Evolutionary conservation across 106 monocot genomes (phyloP).

Genomic region (Dioscorea zingiberensis): DNA sequence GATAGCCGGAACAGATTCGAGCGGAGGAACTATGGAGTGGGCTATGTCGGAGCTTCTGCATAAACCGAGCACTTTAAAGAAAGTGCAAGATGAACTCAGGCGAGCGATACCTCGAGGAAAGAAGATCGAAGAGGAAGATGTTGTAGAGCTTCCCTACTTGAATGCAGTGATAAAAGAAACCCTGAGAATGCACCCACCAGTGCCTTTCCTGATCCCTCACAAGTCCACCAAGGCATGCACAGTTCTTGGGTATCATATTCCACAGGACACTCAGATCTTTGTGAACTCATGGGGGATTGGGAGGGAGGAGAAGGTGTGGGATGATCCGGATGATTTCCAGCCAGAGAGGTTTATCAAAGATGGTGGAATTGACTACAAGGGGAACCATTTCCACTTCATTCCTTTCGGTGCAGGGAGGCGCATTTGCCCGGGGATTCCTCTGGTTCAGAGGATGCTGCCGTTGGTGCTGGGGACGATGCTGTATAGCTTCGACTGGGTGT

Average conservation of each 20-base stretch:
- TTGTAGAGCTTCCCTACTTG: slow-evolving; percentile 5
- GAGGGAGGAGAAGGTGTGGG: slow-evolving; percentile 13
- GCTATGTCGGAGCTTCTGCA: slow-evolving; percentile 16
- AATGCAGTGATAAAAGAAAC: slow-evolving; percentile 16
- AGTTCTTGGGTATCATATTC: slow-evolving; percentile 14
- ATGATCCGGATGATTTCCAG: slow-evolving; percentile 1
- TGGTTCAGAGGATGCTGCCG: neutral
- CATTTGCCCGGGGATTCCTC: neutral
- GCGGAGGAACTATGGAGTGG: slow-evolving; percentile 7
- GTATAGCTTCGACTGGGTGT: neutral
- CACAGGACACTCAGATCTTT: slow-evolving; percentile 12
- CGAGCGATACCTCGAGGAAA: neutral
- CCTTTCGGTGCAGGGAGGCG: slow-evolving; percentile 1
- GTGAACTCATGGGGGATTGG: slow-evolving; percentile 23
- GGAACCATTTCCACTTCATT: slow-evolving; percentile 8
- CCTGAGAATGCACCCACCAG: slow-evolving; percentile 12
- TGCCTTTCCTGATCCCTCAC: slow-evolving; percentile 17
- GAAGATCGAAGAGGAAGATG: neutral
- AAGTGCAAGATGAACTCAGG: slow-evolving; percentile 11
- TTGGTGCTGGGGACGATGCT: neutral
- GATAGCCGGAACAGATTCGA: slow-evolving; percentile 8
- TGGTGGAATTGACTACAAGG: slow-evolving; percentile 2
- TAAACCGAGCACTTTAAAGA: slow-evolving; percentile 3
- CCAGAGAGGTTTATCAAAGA: slow-evolving; percentile 22
- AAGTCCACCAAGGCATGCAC: slow-evolving; percentile 6